Percentiles rank a stretch among this genome's conserved stretches.
Conservation (phyloP, 169 alveolate species). For the Cryptosporidium canis region DNA sequence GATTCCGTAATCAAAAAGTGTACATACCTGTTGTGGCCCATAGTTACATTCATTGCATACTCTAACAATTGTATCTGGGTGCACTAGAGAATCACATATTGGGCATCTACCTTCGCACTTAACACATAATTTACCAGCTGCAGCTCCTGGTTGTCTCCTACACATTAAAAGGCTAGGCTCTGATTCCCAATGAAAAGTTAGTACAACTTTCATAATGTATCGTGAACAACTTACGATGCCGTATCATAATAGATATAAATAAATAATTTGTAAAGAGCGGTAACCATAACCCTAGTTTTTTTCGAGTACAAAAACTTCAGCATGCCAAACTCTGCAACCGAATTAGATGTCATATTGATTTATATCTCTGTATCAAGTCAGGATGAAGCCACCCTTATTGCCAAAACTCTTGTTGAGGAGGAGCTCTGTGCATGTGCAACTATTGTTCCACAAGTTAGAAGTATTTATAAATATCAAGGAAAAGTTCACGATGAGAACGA, state of each 20-base stretch:
- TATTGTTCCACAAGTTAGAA: conserved; percentile 45
- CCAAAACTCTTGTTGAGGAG: conserved; percentile 14
- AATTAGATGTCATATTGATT: background rate
- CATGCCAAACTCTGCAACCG: background rate
- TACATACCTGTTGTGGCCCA: conserved; percentile 92
- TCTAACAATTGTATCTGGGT: conserved; percentile 95
- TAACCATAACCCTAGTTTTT: background rate
- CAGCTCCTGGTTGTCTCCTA: conserved; percentile 98
- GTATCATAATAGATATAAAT: conserved; percentile 12
- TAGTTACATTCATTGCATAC: conserved; percentile 99
- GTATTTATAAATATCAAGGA: conserved; percentile 34
- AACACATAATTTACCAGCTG: conserved; percentile 98
- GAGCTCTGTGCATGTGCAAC: conserved; percentile 67
- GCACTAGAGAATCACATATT: conserved; percentile 98
- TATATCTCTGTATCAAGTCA: conserved; percentile 10
- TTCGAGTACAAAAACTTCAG: background rate
- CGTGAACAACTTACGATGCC: conserved; percentile 61
- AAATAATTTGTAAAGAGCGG: background rate
- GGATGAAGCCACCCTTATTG: conserved; percentile 35
- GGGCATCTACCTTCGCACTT: conserved; percentile 99
- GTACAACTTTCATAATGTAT: background rate
- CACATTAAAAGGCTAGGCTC: conserved; percentile 97
- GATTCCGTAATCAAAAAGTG: background rate
- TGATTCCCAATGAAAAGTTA: conserved; percentile 65
- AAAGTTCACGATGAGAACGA: conserved; percentile 11